Evolutionary conservation across 2,329 filamentous ascomycete genomes (phyloP), one percentile per base, ranked within the genome.

Genomic region (Macrophomina pseudophaseolina): DNA sequence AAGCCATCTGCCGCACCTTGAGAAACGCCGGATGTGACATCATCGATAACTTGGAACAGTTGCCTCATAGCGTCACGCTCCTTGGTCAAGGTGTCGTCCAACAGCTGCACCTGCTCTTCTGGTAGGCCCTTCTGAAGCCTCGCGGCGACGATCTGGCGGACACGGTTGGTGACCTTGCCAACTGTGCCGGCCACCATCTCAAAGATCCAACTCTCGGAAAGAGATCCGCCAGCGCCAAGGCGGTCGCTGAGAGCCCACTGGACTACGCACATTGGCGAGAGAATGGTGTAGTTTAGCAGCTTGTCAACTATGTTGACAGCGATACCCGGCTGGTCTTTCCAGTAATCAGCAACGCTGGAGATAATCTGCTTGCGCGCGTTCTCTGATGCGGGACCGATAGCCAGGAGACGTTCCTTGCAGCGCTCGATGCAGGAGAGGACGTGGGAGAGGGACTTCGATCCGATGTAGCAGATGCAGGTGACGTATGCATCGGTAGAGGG

Each of bases 351-450:
- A 46, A 98, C 93, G 4, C 92, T 92, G 5, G 90, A 88, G 72
- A 98, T 91, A 74, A 99, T 97, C 79, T 99, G 95, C 49, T 89
- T 87, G 48, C 93, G 88, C 1, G 93, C 93, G 2, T 86, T 85
- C 67, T 93, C 87, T 0, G 91, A 94, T 53, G 88, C 85, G 1
- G 89, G 85, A 0, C 92, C 93, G 44, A 94, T 89, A 67, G 91
- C 89, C 2, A 97, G 83, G 0, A 99, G 88, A 35, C 93, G 89
- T 65, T 94, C 92, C 80, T 97, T 97, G 80, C 91, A 94, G 67
- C 95, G 91, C 79, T 99, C 95, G 70, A 99, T 97, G 77, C 92
- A 97, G 8, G 94, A 96, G 16, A 99, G 87, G 4, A 97, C 93
- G 78, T 99, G 95, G 12, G 94, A 97, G 38, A 99, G 87, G 0